Conservation (phyloP, 352 stramenopile genomes). For the Phytophthora hibernalis region DNA sequence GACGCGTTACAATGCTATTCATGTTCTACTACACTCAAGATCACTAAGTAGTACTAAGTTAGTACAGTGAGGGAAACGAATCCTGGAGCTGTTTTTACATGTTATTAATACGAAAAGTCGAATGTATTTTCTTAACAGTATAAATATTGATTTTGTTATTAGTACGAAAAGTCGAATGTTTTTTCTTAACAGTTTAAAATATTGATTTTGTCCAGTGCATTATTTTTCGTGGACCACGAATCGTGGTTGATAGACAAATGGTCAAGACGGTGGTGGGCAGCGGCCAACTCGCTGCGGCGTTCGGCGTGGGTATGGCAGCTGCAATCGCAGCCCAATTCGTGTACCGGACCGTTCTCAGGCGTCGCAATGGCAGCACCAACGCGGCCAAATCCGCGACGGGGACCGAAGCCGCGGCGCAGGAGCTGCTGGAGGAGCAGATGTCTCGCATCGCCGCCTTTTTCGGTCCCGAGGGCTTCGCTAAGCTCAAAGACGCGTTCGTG, state of each 20-base stretch:
- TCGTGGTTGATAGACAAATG: conserved; percentile 35
- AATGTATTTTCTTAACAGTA: too few species aligned
- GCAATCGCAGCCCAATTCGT: conserved; percentile 53
- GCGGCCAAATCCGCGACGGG: not conserved
- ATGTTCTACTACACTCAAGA: too few species aligned
- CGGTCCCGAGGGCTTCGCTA: conserved; percentile 90
- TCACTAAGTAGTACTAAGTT: too few species aligned
- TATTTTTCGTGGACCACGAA: too few species aligned
- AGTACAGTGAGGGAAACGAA: too few species aligned
- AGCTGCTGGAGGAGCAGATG: conserved; percentile 84
- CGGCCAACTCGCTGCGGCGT: conserved; percentile 52
- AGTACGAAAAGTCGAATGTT: too few species aligned
- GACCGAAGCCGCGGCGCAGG: conserved; percentile 52
- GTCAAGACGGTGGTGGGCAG: conserved; percentile 48
- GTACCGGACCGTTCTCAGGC: conserved; percentile 47
- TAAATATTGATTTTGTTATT: too few species aligned
- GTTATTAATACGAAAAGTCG: too few species aligned
- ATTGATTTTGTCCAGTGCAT: too few species aligned
- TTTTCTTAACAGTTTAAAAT: too few species aligned
- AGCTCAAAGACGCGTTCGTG: conserved; percentile 91
- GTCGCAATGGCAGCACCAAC: not conserved
- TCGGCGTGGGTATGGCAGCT: conserved; percentile 61
- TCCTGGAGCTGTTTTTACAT: too few species aligned
- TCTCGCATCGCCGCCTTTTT: conserved; percentile 97
- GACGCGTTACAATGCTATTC: too few species aligned